phyloP scores from a whole-genome alignment of 352 stramenopile genomes.

The Phytopythium delawarense region DNA sequence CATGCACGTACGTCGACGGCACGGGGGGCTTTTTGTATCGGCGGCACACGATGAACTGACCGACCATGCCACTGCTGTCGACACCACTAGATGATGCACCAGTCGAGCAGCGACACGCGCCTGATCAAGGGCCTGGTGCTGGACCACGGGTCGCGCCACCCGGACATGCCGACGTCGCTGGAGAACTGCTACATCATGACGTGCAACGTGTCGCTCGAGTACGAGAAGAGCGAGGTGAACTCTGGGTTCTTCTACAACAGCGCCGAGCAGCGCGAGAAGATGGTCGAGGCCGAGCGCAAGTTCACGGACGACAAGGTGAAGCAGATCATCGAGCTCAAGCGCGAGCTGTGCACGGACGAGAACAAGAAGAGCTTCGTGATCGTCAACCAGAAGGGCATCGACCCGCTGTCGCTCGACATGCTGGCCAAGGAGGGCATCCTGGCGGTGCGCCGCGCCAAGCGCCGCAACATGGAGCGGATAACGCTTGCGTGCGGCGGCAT shows the following conservation, averaged over 20 bases:
- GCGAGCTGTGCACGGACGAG: conserved; percentile 93
- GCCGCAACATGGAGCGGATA: conserved; percentile 99
- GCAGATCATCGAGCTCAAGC: conserved; percentile 99
- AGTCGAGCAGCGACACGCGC: conserved; percentile 91
- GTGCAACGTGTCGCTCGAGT: conserved; percentile 99
- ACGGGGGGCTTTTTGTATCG: not conserved
- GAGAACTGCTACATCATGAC: conserved; percentile 99
- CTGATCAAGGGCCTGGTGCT: conserved; percentile 96
- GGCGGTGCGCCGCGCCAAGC: conserved; percentile 96
- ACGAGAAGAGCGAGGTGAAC: conserved; percentile 99
- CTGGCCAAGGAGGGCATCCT: conserved; percentile 99
- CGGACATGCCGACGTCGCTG: conserved; percentile 97
- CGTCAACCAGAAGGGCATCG: conserved; percentile 99
- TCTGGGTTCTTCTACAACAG: conserved; percentile 98
- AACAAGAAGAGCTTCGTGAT: conserved; percentile 98
- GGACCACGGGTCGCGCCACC: conserved; percentile 98
- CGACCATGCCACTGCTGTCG: not conserved
- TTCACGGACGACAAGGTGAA: conserved; percentile 96
- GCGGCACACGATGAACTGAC: not conserved
- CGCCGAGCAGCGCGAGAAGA: conserved; percentile 98
- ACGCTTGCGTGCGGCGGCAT: conserved; percentile 98
- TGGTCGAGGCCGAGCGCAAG: conserved; percentile 93
- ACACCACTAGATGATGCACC: conserved; percentile 92
- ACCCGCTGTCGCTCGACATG: conserved; percentile 98
- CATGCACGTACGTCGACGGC: conserved; percentile 85